These are phyloP conservation scores for Candida maesae DNA, from an alignment of 805 yeast species.

Conservation along the genomic window DNA sequence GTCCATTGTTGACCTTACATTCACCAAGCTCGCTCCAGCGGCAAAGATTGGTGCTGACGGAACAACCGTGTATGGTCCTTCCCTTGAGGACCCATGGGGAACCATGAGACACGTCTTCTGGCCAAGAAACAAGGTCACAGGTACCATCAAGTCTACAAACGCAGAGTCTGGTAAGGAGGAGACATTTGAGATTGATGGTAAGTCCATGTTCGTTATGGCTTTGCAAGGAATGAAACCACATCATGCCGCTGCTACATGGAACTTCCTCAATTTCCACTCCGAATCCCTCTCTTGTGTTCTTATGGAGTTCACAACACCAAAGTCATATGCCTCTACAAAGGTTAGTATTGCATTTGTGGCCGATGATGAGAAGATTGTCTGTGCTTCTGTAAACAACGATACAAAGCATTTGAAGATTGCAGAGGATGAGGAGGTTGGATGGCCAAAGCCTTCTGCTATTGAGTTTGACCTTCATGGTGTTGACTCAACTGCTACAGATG, in stretches of 20 bases:
- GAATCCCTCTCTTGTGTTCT: conserved; percentile 67
- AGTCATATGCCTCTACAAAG: conserved; percentile 75
- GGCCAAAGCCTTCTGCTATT: conserved; percentile 80
- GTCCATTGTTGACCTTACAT: conserved; percentile 63
- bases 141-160: conserved; percentile 51
- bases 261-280: conserved; percentile 86
- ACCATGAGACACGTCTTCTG: conserved; percentile 93
- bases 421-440: conserved; percentile 68
- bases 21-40: conserved; percentile 66
- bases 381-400: conserved; percentile 63
- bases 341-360: conserved; percentile 78
- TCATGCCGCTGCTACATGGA: conserved; percentile 98
- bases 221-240: conserved; percentile 99
- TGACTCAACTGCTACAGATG: conserved; percentile 41
- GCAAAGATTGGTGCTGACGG: conserved; percentile 91
- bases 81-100: conserved; percentile 88
- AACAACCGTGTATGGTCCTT: conserved; percentile 80
- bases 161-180: conserved; percentile 18
- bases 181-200: conserved; percentile 31
- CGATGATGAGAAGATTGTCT: conserved; percentile 56
- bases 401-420: conserved; percentile 53
- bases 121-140: conserved; percentile 80
- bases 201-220: conserved; percentile 90
- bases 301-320: conserved; percentile 96
- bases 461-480: conserved; percentile 54